Percentiles rank a stretch among this genome's conserved stretches.
Conservation (phyloP, 352 stramenopile genomes). For the Phytophthora brassicae region DNA sequence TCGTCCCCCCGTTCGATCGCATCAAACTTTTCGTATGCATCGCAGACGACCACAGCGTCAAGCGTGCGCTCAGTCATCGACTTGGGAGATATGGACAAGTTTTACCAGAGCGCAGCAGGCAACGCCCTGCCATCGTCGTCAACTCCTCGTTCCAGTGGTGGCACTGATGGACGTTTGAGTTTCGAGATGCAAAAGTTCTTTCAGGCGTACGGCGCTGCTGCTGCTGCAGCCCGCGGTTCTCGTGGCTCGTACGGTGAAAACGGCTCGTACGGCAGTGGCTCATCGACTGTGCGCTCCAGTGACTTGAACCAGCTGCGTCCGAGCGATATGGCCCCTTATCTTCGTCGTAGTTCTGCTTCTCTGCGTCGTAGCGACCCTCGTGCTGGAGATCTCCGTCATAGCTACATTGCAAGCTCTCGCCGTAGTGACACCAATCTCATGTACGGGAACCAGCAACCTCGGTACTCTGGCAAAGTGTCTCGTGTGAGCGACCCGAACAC, state of each 20-base stretch:
- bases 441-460: constrained; percentile 30
- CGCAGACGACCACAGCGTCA: constrained; percentile 66
- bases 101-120: constrained; percentile 54
- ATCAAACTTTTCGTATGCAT: constrained; percentile 81
- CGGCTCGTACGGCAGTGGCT: constrained; percentile 46
- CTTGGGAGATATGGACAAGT: constrained; percentile 80
- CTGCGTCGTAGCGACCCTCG: constrained; percentile 27
- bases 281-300: constrained; percentile 53
- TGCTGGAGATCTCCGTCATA: constrained; percentile 24
- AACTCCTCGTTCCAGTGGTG: constrained; percentile 39
- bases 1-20: constrained; percentile 69
- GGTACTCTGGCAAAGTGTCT: constrained; percentile 31
- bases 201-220: constrained; percentile 50
- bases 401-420: constrained; percentile 33
- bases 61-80: constrained; percentile 70
- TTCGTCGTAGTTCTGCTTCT: constrained; percentile 40
- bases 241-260: constrained; percentile 41
- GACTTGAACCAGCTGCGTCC: constrained; percentile 45
- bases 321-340: constrained; percentile 33
- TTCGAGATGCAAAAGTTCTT: constrained; percentile 77
- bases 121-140: constrained; percentile 28
- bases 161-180: constrained; percentile 46
- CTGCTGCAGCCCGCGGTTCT: constrained; percentile 29
- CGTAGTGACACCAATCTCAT: constrained; percentile 39
- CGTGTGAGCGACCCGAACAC: constrained; percentile 49